phyloP scores from a whole-genome alignment of 2,329 filamentous ascomycete species.

The Talaromyces verruculosus region DNA sequence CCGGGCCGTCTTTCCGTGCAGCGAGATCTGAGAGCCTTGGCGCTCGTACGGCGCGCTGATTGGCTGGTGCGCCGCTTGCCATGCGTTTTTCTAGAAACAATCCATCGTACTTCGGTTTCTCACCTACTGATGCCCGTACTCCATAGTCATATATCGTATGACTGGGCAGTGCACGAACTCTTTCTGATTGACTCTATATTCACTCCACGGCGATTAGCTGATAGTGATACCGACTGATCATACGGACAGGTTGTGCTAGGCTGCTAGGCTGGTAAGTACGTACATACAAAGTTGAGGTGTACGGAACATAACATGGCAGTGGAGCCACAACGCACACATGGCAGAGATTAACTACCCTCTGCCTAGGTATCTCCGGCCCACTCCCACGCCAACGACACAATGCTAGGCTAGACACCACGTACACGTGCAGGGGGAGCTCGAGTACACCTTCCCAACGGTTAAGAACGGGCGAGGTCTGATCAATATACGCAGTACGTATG shows the following conservation, averaged over 20 bases:
- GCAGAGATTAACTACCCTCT: conserved; percentile 7
- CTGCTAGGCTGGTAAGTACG: neutral
- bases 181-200: neutral
- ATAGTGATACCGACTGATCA: neutral
- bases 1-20: conserved; percentile 12
- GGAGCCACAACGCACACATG: conserved; percentile 8
- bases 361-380: conserved; percentile 6
- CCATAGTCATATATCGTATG: neutral
- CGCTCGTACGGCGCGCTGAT: neutral
- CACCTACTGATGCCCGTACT: neutral
- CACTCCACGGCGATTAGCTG: neutral
- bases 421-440: neutral
- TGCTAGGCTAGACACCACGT: neutral
- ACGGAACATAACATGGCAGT: neutral
- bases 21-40: conserved; percentile 10
- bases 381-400: neutral
- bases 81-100: conserved; percentile 4
- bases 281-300: neutral
- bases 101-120: neutral
- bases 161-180: neutral
- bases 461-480: neutral
- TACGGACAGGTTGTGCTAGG: neutral
- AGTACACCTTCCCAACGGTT: neutral
- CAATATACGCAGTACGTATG: neutral
- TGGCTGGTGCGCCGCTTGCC: neutral